A percentile compares a stretch with the other conserved stretches of the same genome.
Evolutionary conservation across 108 stramenopile species (phyloP).

Genomic region (Bacterosira constricta): DNA sequence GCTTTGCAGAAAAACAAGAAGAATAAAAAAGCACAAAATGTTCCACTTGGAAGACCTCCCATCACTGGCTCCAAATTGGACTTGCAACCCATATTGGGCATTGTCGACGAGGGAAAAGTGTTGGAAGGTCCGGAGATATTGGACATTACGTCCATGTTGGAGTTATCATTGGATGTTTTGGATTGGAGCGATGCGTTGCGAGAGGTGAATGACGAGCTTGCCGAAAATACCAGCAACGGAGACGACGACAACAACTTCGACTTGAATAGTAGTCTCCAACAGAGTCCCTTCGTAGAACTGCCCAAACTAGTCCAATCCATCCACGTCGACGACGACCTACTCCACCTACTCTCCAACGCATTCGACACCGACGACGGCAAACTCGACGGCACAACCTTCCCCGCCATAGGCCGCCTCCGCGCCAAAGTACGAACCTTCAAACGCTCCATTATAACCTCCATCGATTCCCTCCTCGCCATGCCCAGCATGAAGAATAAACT

Average conservation of each 20-base stretch:
- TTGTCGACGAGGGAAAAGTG: conserved; percentile 53
- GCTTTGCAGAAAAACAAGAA: conserved; percentile 29
- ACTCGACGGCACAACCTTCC: conserved; percentile 72
- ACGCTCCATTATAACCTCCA: conserved; percentile 61
- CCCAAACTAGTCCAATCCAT: conserved; percentile 55
- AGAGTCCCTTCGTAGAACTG: conserved; percentile 54
- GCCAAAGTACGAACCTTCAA: conserved; percentile 58
- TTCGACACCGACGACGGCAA: conserved; percentile 63
- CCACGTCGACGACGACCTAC: conserved; percentile 58
- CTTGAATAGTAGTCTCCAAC: not conserved
- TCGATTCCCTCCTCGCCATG: conserved; percentile 57
- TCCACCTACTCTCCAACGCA: conserved; percentile 64
- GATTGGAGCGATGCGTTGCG: conserved; percentile 58
- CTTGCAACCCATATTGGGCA: conserved; percentile 59
- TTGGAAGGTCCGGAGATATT: conserved; percentile 75
- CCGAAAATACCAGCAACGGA: not conserved
- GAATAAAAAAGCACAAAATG: conserved; percentile 33
- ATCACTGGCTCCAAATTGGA: conserved; percentile 55
- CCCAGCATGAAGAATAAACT: conserved; percentile 73
- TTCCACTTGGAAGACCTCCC: conserved; percentile 52
- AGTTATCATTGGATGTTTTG: conserved; percentile 55
- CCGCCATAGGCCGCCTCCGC: conserved; percentile 62
- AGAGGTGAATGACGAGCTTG: conserved; percentile 24
- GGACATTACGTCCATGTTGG: conserved; percentile 62
- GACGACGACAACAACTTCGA: conserved; percentile 4